Evolutionary conservation across 352 stramenopile species (phyloP).

Genomic region (Chrysophaeum taylorii): DNA sequence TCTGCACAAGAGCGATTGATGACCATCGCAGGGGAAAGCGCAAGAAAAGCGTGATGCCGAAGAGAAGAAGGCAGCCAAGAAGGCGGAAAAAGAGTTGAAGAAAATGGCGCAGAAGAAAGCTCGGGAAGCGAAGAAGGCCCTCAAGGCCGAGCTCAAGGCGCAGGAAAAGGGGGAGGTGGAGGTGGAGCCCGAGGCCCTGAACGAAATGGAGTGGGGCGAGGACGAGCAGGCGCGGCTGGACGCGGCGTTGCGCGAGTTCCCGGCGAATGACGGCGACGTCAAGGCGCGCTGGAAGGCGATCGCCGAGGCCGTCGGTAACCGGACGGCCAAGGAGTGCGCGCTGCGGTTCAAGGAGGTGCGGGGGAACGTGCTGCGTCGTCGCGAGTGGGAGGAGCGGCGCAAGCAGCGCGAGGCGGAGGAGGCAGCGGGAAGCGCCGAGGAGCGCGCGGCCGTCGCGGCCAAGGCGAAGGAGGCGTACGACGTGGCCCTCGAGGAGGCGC

Average conservation of each 20-base stretch:
- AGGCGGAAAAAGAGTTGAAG: constrained; percentile 17
- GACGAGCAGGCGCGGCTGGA: background rate
- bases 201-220: background rate
- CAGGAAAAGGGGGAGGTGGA: background rate
- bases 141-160: constrained; percentile 16
- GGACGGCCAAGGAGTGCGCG: background rate
- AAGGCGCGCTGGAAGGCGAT: background rate
- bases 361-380: background rate
- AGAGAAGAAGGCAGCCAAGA: background rate
- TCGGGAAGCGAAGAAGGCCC: constrained; percentile 18
- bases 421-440: background rate
- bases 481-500: background rate
- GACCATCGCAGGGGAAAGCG: background rate
- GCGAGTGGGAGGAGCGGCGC: background rate
- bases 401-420: background rate
- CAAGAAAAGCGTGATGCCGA: constrained; percentile 9
- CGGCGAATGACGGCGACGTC: background rate
- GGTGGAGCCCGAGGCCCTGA: background rate
- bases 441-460: background rate
- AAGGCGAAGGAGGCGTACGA: background rate
- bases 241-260: background rate
- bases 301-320: background rate
- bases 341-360: background rate
- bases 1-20: too few species aligned
- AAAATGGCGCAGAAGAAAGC: constrained; percentile 25